Evolutionary conservation across 2,329 filamentous ascomycete species (phyloP).

Genomic region (Blastomyces percursus): DNA sequence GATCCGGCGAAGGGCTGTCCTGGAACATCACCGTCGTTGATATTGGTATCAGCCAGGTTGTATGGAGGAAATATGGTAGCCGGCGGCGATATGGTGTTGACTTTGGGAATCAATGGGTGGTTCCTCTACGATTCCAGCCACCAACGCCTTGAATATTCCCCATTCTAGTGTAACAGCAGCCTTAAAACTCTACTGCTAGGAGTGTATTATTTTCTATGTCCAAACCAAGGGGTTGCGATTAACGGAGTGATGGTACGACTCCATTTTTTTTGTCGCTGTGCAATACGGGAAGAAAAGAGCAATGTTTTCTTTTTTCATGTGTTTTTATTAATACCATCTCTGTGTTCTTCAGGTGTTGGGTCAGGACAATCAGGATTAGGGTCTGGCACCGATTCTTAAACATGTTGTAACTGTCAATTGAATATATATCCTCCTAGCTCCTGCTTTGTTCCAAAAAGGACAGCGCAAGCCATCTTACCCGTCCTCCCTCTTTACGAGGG

Average conservation of each 20-base stretch:
- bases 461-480: not conserved
- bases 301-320: not conserved
- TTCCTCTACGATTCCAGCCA: slow-evolving; percentile 49
- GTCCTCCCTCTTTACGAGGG: not conserved
- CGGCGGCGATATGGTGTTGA: slow-evolving; percentile 73
- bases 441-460: not conserved
- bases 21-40: slow-evolving; percentile 82
- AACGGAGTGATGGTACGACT: too few species aligned
- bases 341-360: not conserved
- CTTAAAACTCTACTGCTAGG: not conserved
- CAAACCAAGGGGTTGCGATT: not conserved
- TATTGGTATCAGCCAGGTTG: slow-evolving; percentile 69
- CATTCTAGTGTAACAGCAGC: not conserved
- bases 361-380: not conserved
- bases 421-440: not conserved
- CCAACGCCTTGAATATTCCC: slow-evolving; percentile 15
- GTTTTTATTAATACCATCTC: not conserved
- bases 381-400: not conserved
- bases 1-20: slow-evolving; percentile 43
- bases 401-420: not conserved
- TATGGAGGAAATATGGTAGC: slow-evolving; percentile 75
- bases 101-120: slow-evolving; percentile 78
- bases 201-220: not conserved
- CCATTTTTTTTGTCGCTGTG: not conserved
- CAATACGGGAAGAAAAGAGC: not conserved